A percentile compares a stretch with the other conserved stretches of the same genome.
Conservation (phyloP, 2,329 filamentous ascomycete genomes). For the Beauveria sp. region DNA sequence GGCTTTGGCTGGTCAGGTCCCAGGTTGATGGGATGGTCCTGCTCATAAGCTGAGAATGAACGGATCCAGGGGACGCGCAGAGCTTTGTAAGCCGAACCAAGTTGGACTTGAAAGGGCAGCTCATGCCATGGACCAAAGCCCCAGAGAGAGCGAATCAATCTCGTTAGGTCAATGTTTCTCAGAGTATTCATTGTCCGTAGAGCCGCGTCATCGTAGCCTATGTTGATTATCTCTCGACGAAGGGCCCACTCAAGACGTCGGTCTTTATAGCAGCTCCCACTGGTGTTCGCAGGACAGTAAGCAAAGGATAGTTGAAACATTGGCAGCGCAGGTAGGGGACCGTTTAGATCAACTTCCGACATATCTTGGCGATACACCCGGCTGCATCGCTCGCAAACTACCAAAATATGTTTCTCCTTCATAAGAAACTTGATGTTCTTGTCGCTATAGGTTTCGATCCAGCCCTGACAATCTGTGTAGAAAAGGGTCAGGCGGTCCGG, state of each 20-base stretch:
- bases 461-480: no score
- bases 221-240: neutral
- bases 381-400: neutral
- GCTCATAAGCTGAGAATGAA: neutral
- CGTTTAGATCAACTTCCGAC: neutral
- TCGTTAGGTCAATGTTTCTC: neutral
- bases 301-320: neutral
- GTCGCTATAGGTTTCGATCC: no score
- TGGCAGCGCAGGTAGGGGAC: neutral
- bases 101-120: no score
- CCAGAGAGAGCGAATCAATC: neutral
- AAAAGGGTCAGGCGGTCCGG: no score
- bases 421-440: no score
- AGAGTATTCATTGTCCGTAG: neutral
- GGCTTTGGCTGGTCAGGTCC: neutral
- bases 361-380: neutral
- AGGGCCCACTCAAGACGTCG: neutral
- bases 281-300: neutral
- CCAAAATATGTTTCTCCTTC: no score
- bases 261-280: neutral
- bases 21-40: neutral
- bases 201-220: neutral
- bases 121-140: neutral
- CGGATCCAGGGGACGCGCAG: neutral
- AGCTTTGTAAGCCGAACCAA: neutral